Conservation (phyloP, 208 protist species). For the Crithidia thermophila region DNA sequence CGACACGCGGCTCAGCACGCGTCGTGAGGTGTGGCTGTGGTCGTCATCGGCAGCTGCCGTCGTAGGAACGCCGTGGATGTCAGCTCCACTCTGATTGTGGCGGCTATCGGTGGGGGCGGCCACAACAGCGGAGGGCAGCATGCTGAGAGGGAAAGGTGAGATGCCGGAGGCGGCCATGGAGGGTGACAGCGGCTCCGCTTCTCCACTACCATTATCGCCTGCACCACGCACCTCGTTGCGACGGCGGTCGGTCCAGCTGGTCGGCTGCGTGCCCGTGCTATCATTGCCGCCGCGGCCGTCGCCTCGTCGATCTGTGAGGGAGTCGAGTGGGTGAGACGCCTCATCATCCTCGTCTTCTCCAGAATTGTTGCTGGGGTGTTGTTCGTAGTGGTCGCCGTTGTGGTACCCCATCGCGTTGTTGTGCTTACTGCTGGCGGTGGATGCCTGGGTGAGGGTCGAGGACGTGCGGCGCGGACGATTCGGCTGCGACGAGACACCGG, state of each 20-base stretch:
- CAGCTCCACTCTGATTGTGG: neutral
- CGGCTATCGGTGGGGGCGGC: neutral
- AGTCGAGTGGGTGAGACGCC: neutral
- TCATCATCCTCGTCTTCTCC: neutral
- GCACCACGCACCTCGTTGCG: too few relatives aligned
- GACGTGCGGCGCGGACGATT: slow-evolving; percentile 9
- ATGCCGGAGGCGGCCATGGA: neutral
- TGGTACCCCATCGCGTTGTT: neutral
- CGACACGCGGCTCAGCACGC: slow-evolving; percentile 11
- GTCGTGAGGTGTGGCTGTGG: neutral
- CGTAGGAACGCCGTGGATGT: neutral
- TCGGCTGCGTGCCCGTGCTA: too few relatives aligned
- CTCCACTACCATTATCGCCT: neutral
- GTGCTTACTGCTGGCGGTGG: slow-evolving; percentile 5
- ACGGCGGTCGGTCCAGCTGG: too few relatives aligned
- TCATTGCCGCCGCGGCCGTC: too few relatives aligned
- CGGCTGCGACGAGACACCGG: neutral
- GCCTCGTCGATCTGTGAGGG: neutral
- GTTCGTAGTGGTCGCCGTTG: neutral
- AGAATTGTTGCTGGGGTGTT: neutral
- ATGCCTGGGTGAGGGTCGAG: slow-evolving; percentile 13
- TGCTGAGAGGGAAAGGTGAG: slow-evolving; percentile 3
- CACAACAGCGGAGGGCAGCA: neutral
- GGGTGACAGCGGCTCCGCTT: neutral
- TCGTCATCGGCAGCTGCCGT: neutral